Conservation (phyloP, 805 yeast genomes). For the Cyberlindnera maritima region DNA sequence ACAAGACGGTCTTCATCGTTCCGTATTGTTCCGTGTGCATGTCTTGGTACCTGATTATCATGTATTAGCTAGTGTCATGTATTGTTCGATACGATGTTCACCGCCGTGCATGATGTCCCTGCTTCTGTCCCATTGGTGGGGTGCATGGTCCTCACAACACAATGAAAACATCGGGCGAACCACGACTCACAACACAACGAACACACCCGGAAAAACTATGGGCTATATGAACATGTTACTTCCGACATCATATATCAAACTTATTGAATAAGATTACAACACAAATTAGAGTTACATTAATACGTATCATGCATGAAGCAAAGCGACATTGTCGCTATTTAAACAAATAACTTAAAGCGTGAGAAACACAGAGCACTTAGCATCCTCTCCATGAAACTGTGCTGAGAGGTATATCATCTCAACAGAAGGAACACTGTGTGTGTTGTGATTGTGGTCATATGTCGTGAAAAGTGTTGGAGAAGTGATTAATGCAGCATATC, state of each 20-base stretch:
- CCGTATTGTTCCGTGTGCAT: not conserved
- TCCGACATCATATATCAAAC: no score
- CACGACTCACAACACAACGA: not conserved
- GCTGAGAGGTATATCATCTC: no score
- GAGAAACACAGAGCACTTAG: not conserved
- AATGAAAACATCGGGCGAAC: no score
- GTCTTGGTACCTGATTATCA: no score
- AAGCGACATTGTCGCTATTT: not conserved
- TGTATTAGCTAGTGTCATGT: not conserved
- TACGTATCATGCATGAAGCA: constrained; percentile 3
- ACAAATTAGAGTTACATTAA: constrained; percentile 3
- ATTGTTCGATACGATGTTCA: not conserved
- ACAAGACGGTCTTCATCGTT: not conserved
- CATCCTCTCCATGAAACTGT: not conserved
- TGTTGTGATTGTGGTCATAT: not conserved
- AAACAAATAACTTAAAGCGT: not conserved
- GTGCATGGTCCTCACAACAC: not conserved
- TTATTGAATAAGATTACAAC: no score
- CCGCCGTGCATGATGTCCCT: not conserved
- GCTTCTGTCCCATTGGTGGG: constrained; percentile 3
- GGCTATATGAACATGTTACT: no score
- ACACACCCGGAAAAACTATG: no score
- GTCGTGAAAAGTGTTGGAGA: not conserved
- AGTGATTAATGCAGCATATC: not conserved
- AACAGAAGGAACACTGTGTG: no score